Percentiles rank a stretch among this genome's conserved stretches.
phyloP scores from a whole-genome alignment of 2,329 filamentous ascomycete species.

The Penicillium sp. region DNA sequence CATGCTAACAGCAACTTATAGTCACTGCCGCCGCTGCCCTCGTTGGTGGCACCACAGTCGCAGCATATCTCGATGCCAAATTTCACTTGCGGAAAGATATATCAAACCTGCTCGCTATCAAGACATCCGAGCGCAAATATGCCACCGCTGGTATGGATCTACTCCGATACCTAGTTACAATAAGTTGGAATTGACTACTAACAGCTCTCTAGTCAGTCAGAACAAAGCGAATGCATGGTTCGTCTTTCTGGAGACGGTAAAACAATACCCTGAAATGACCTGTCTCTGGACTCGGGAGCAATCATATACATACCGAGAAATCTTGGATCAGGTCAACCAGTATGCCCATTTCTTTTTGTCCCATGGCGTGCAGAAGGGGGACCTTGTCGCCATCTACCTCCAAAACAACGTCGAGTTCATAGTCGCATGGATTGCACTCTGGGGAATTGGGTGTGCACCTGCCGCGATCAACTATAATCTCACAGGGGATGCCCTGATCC shows the following conservation, averaged over 20 bases:
- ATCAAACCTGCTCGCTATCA: slow-evolving; percentile 43
- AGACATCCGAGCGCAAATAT: slow-evolving; percentile 45
- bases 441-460: slow-evolving; percentile 64
- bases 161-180: neutral
- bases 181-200: neutral
- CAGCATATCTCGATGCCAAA: slow-evolving; percentile 57
- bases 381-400: slow-evolving; percentile 64
- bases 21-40: slow-evolving; percentile 27
- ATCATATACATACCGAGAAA: slow-evolving; percentile 57
- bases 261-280: slow-evolving; percentile 51
- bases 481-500: slow-evolving; percentile 59
- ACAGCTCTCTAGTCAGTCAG: slow-evolving; percentile 42
- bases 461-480: slow-evolving; percentile 71
- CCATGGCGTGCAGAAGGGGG: slow-evolving; percentile 55
- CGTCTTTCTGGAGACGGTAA: slow-evolving; percentile 57
- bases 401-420: slow-evolving; percentile 65
- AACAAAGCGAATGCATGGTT: slow-evolving; percentile 62
- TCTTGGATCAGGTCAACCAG: slow-evolving; percentile 55
- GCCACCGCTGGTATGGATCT: slow-evolving; percentile 47
- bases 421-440: slow-evolving; percentile 61
- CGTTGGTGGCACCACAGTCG: slow-evolving; percentile 28
- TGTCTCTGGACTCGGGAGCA: slow-evolving; percentile 65
- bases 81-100: slow-evolving; percentile 64
- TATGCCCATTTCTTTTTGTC: slow-evolving; percentile 61
- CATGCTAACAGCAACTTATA: slow-evolving; percentile 4